These are phyloP conservation scores for Verticillium nonalfalfae DNA, from an alignment of 2,329 filamentous ascomycete genomes.

Conservation along the genomic window DNA sequence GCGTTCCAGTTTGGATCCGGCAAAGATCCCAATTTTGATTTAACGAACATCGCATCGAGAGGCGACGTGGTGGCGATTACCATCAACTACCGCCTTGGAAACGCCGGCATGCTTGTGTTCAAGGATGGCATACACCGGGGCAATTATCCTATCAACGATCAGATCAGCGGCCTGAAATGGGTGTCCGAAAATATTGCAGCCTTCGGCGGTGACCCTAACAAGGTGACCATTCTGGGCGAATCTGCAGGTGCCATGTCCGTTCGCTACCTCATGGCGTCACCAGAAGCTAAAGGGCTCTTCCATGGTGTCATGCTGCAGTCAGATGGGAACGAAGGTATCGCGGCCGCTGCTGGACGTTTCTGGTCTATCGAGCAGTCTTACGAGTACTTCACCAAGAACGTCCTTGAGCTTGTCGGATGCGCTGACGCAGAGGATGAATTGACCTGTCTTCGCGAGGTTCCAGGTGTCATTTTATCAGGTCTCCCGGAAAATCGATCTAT, in stretches of 20 bases:
- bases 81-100: conserved; percentile 55
- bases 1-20: conserved; percentile 31
- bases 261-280: conserved; percentile 40
- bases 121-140: conserved; percentile 36
- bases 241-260: conserved; percentile 47
- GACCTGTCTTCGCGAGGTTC: conserved; percentile 43
- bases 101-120: conserved; percentile 52
- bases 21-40: conserved; percentile 35
- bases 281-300: conserved; percentile 39
- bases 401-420: conserved; percentile 47
- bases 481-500: conserved; percentile 21
- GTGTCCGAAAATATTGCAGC: conserved; percentile 42
- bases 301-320: conserved; percentile 33
- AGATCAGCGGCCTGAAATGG: conserved; percentile 43
- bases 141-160: conserved; percentile 43
- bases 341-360: conserved; percentile 54
- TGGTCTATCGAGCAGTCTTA: conserved; percentile 48
- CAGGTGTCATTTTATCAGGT: conserved; percentile 30
- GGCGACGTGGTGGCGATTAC: conserved; percentile 46
- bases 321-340: conserved; percentile 33
- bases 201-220: conserved; percentile 50
- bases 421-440: conserved; percentile 40
- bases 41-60: conserved; percentile 37
- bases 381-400: conserved; percentile 37
- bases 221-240: conserved; percentile 50